Evolutionary conservation across 352 stramenopile genomes (phyloP).

Genomic region (Phytophthora megakarya): DNA sequence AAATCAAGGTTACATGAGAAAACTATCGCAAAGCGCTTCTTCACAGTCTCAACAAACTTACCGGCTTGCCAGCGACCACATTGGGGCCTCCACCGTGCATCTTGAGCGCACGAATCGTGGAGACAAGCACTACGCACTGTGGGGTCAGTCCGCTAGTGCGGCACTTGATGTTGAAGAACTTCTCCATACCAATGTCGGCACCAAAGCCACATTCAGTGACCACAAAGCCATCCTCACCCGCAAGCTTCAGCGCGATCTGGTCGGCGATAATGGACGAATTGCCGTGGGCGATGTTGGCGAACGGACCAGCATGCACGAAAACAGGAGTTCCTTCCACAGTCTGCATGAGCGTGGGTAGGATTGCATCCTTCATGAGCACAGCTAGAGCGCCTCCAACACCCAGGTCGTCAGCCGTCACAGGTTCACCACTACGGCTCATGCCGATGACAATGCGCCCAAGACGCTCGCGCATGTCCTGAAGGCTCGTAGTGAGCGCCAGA

Average conservation of each 20-base stretch:
- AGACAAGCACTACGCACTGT: constrained; percentile 97
- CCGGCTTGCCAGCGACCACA: constrained; percentile 93
- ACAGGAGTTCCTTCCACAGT: constrained; percentile 96
- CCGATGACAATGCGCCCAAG: constrained; percentile 96
- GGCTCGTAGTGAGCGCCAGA: constrained; percentile 93
- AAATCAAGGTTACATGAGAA: background rate
- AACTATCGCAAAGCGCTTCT: background rate
- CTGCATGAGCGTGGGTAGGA: constrained; percentile 98
- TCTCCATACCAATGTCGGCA: constrained; percentile 96
- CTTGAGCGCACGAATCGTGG: constrained; percentile 98
- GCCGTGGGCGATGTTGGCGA: constrained; percentile 98
- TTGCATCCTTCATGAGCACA: constrained; percentile 98
- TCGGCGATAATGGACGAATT: constrained; percentile 98
- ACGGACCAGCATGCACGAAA: constrained; percentile 98
- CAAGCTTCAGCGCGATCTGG: constrained; percentile 93
- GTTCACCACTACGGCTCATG: constrained; percentile 72
- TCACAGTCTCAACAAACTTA: constrained; percentile 40
- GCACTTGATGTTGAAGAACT: constrained; percentile 99
- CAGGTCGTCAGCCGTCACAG: constrained; percentile 97
- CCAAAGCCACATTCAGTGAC: constrained; percentile 99
- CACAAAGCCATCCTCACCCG: constrained; percentile 95
- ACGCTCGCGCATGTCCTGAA: constrained; percentile 94
- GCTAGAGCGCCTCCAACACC: constrained; percentile 95
- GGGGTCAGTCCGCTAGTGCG: constrained; percentile 94
- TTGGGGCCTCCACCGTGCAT: constrained; percentile 98